Percentiles rank a stretch among this genome's conserved stretches.
These are phyloP conservation scores for Penicillium olsonii DNA, from an alignment of 2,329 filamentous ascomycete species.

Conservation along the genomic window DNA sequence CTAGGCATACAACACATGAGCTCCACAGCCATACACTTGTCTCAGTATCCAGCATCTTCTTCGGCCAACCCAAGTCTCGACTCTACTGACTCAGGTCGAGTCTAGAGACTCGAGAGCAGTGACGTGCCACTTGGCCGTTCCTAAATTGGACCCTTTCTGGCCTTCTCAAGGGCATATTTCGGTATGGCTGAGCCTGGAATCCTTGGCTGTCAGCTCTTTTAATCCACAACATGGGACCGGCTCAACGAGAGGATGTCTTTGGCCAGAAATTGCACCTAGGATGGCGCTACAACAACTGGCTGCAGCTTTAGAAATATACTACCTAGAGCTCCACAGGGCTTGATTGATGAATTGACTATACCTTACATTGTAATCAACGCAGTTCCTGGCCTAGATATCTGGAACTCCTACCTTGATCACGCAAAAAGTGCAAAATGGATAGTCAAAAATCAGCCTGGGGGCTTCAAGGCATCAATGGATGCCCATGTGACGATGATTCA, in stretches of 20 bases:
- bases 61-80: neutral
- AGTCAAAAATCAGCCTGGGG: no score
- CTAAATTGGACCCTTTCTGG: no score
- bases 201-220: no score
- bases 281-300: neutral
- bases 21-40: neutral
- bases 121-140: no score
- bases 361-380: neutral
- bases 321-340: neutral
- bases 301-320: neutral
- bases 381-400: no score
- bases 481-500: constrained; percentile 24
- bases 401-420: no score
- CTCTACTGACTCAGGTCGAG: no score
- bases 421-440: no score
- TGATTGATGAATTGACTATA: neutral
- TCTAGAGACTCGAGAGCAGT: no score
- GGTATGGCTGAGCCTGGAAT: no score
- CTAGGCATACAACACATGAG: neutral
- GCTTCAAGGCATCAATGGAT: neutral
- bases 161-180: no score
- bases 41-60: neutral
- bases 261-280: neutral
- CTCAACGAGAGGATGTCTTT: neutral
- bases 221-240: no score